Evolutionary conservation across 495 filamentous ascomycete species (phyloP), one percentile per base, ranked within the genome.

Genomic region (Aspergillus heteromorphus): DNA sequence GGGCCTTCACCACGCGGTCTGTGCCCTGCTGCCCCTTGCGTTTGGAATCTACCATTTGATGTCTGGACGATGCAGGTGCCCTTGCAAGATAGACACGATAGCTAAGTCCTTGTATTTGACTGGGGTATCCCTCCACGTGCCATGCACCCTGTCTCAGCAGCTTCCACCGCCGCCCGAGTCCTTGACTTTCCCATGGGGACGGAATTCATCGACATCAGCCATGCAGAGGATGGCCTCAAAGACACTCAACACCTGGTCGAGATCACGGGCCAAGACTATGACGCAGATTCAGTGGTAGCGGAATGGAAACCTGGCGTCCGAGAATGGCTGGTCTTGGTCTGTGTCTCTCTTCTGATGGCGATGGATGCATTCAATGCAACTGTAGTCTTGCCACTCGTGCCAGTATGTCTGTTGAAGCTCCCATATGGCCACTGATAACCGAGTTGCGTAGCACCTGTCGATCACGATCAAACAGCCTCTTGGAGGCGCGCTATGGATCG

Each of bases 311-410:
- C 63, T 2, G 57, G 55, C 2, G 53, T 73, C 3, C 62, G 56
- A 29, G 70, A 72, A 49, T 69, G 64, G 67, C 51, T 73, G 10
- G 53, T 73, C 3, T 62, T 72, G 16, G 58, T 62, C 20, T 71
- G 64, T 29, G 63, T 72, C 27, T 63, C 64, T 7, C 61, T 71
- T 14, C 40, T 72, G 30, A 62, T 67, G 4, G 65, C 68, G 61
- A 73, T 75, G 69, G 72, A 75, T 56, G 62, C 67, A 4, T 75
- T 72, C 47, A 63, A 73, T 52, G 63, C 65, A 17, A 70, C 71
- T 0, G 58, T 71, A 17, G 54, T 71, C 49, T 67, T 73, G 18
- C 62, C 72, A 14, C 55, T 67, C 17, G 34, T 52, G 31, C 40
- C 54, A 41, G 51, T 49, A 56, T 29, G 54, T 55, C 52, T 18